Base-by-base conservation (phyloP, 768 basidiomycete species). In the Tephrocybe sp. region DNA sequence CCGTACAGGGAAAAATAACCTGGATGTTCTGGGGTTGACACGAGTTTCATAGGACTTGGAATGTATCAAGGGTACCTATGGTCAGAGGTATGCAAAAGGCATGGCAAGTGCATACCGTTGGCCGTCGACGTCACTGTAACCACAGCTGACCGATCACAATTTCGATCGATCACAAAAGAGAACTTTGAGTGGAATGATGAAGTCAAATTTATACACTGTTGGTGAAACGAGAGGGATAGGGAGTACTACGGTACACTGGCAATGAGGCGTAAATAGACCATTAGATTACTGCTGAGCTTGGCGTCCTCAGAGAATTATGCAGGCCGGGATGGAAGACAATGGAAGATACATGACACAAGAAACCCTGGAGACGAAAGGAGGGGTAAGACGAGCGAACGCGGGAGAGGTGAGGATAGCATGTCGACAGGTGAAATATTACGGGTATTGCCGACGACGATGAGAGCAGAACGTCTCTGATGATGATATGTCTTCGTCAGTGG, bases 401-500 rank as follows among this genome's bases (percentile, higher is more conserved):
- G 38, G 45, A 42, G 38, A 41, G 25, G 32, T 41, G 43, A 42
- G 28, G 55, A 54, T 56, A 53, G 25, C 52, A 56, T 48, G 41
- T 43, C 41, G 50, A 58, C 48, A 43, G 37, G 23, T 28, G 41
- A n/a, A n/a, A n/a, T 44, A 40, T 36, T 36, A 49, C 20, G 45
- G n/a, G 50, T 51, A 44, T 49, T 42, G 45, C 34, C 45, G 4
- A 36, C 54, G 52, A 57, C 47, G 49, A 48, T 48, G 59, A 58
- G 52, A 54, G 54, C 18, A 53, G 48, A 36, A 46, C 36, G 21
- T 46, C 26, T 42, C 48, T 48, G 38, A 50, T 18, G 21, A 45
- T n/a, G 43, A 18, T 36, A 34, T 36, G 42, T 43, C 39, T 2
- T 25, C 46, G 60, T 45, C 66, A 60, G 62, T 69, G 65, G 58